Percentiles rank a stretch among this genome's conserved stretches.
phyloP scores from a whole-genome alignment of 257 asterid species.

The Primulina eburnea region DNA sequence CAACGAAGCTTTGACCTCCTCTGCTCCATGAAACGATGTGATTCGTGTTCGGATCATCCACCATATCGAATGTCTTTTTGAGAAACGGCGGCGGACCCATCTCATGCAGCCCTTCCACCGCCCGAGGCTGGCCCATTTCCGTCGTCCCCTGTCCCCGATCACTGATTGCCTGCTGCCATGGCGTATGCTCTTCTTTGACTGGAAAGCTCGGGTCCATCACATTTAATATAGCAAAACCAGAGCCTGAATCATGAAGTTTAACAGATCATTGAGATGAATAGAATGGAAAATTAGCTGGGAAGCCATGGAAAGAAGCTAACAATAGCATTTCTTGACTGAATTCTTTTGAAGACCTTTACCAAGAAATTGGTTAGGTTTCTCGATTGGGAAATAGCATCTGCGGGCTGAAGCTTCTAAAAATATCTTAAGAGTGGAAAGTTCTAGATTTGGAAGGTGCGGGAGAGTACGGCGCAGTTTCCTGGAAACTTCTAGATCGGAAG shows the following conservation, averaged over 20 bases:
- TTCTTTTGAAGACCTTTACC: too few species aligned
- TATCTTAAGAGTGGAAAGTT: background rate
- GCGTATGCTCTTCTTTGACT: constrained; percentile 52
- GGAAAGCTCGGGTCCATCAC: constrained; percentile 6
- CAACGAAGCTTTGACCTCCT: constrained; percentile 71
- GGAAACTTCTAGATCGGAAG: background rate
- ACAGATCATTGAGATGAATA: too few species aligned
- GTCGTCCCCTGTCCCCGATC: too few species aligned
- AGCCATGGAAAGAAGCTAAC: too few species aligned
- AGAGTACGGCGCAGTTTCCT: background rate
- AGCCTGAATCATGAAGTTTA: too few species aligned
- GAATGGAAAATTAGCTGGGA: too few species aligned
- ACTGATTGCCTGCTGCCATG: constrained; percentile 20
- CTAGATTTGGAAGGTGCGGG: background rate
- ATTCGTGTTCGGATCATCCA: constrained; percentile 54
- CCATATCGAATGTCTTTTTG: constrained; percentile 83
- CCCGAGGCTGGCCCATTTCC: constrained; percentile 41
- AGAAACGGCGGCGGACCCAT: constrained; percentile 85
- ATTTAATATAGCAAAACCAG: background rate
- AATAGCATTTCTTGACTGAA: too few species aligned
- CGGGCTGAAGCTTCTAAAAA: background rate
- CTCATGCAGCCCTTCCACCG: constrained; percentile 79
- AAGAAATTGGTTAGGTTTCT: too few species aligned
- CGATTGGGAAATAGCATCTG: too few species aligned
- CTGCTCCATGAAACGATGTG: constrained; percentile 72